Percentiles rank a stretch among this genome's conserved stretches.
Conservation (phyloP, 2,329 filamentous ascomycete species). For the Monilinia vaccinii-corymbosi region DNA sequence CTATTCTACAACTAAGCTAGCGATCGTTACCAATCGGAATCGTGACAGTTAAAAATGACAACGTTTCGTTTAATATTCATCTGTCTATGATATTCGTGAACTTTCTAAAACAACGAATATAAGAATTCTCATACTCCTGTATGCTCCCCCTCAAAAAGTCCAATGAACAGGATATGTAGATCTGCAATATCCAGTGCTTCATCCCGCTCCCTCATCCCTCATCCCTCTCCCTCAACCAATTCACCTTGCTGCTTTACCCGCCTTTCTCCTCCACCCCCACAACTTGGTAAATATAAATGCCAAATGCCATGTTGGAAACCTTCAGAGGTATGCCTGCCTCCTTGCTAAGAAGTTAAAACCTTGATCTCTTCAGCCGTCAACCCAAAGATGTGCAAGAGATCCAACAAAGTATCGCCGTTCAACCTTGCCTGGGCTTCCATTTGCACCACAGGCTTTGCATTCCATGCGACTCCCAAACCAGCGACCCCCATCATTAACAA, state of each 20-base stretch:
- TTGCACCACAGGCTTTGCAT: conserved; percentile 76
- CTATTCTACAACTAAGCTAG: too few relatives aligned
- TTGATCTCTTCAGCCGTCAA: conserved; percentile 57
- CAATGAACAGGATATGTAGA: neutral
- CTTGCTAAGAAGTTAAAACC: conserved; percentile 30
- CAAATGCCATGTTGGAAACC: neutral
- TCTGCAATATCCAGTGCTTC: neutral
- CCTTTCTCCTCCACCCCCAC: neutral
- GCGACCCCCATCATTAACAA: conserved; percentile 69
- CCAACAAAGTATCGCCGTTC: conserved; percentile 61
- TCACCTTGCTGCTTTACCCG: neutral
- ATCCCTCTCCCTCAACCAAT: neutral
- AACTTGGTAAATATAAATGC: neutral
- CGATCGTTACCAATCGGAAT: too few relatives aligned
- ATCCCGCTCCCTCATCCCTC: neutral
- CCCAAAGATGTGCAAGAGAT: conserved; percentile 67
- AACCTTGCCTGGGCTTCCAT: conserved; percentile 64
- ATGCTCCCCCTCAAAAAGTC: neutral
- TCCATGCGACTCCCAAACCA: conserved; percentile 72
- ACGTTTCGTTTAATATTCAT: neutral
- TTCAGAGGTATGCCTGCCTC: neutral
- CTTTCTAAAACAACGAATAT: neutral
- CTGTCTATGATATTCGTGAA: neutral
- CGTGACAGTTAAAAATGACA: too few relatives aligned
- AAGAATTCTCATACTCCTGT: neutral